phyloP scores from a whole-genome alignment of 2,329 filamentous ascomycete species.

The Diaporthe citriasiana region DNA sequence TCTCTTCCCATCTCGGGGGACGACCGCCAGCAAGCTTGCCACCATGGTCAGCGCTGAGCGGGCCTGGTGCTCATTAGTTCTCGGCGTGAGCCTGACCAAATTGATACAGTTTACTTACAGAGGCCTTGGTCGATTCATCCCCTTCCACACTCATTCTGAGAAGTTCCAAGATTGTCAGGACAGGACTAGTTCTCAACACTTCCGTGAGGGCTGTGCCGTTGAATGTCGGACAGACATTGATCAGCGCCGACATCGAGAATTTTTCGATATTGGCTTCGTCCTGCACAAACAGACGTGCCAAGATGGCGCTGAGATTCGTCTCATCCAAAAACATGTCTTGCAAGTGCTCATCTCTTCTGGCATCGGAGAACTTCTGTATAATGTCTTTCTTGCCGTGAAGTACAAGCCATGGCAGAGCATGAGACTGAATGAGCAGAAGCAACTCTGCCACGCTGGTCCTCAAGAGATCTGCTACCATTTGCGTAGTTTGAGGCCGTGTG shows the following conservation, averaged over 20 bases:
- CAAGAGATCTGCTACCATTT: constrained; percentile 84
- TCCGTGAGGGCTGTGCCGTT: constrained; percentile 74
- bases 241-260: constrained; percentile 77
- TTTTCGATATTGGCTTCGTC: constrained; percentile 70
- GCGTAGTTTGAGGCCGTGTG: constrained; percentile 83
- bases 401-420: constrained; percentile 90
- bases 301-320: constrained; percentile 68
- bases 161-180: constrained; percentile 83
- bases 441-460: constrained; percentile 82
- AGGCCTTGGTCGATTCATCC: constrained; percentile 66
- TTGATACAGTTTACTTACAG: constrained; percentile 62
- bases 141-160: constrained; percentile 83
- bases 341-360: constrained; percentile 77
- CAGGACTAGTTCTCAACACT: constrained; percentile 81
- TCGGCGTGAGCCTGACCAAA: background rate
- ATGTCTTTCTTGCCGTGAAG: constrained; percentile 82
- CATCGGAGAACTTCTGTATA: constrained; percentile 84
- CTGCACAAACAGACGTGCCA: constrained; percentile 72
- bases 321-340: constrained; percentile 68
- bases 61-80: constrained; percentile 57
- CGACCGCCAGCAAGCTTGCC: constrained; percentile 49
- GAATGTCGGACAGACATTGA: constrained; percentile 79
- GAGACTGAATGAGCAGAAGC: constrained; percentile 80
- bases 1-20: constrained; percentile 59
- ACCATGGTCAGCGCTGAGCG: constrained; percentile 63